Evolutionary conservation across 257 asterid genomes (phyloP), one percentile per base, ranked within the genome.

Genomic region (Plantago ovata): DNA sequence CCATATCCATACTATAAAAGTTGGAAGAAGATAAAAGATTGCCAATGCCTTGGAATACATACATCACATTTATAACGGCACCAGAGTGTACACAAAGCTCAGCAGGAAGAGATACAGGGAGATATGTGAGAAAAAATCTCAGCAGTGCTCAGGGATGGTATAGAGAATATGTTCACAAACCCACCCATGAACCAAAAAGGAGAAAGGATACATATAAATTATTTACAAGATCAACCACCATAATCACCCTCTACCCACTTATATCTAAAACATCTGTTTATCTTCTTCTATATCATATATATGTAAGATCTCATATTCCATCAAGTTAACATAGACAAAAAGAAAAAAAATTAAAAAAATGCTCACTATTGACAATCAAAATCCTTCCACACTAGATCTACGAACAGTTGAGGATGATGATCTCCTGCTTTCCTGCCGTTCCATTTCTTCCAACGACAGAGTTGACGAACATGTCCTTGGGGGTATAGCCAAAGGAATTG

Each of bases 371-470:
- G 56, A 79, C 78, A 72, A 67, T 80, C 83, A 78, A 70, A 83
- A 80, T 54, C 92, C 87, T 75, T 83, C 85, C 4, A 77, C 86
- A 60, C 87, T 80, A 70, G 87, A 72, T 65, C 95, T 69, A 38
- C 78, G 78, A 64, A 82, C 66, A 16, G 77, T 53, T 24, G 88
- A 72, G 10, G 89, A 75, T 3, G 92, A 68, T 18, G 92, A 78
- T 70, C 69, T 82, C 67, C 72, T 76, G 68, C 80, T 69, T 73
- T 80, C 95, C 51, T 67, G 88, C 51, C 74, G 59, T 64, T 81
- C 90, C 50, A 66, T 47, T 39, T 81, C 84, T 67, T 81, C 97
- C 53, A 81, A 53, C 10, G 78, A 75, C 10, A 67, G 67, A 14
- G 77, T 64, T 53, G 78, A 72, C 22, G 95, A 80, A 68, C 83